These are phyloP conservation scores for Trematosphaeria pertusa DNA, from an alignment of 2,329 filamentous ascomycete species.

Conservation along the genomic window DNA sequence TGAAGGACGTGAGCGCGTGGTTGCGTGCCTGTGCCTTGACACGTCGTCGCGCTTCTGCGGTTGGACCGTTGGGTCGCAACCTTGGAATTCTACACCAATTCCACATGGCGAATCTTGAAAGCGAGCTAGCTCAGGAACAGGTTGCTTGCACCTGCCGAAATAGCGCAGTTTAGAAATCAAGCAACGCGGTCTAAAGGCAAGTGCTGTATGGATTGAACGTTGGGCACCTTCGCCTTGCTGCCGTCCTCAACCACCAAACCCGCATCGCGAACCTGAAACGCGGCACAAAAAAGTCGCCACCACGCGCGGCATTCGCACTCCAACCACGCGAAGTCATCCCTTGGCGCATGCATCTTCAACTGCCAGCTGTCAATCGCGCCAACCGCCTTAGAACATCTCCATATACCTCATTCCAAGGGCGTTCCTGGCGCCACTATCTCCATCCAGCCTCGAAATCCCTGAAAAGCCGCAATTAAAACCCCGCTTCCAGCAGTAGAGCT, in stretches of 20 bases:
- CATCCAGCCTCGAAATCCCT: conserved; percentile 7
- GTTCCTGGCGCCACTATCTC: conserved; percentile 7
- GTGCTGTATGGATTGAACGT: background rate
- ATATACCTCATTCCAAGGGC: background rate
- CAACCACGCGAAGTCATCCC: no score
- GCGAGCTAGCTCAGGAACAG: no score
- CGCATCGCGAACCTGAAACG: background rate
- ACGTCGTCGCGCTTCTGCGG: no score
- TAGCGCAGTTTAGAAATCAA: background rate
- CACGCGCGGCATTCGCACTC: conserved; percentile 1
- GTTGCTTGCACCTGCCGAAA: no score
- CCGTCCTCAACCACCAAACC: conserved; percentile 10
- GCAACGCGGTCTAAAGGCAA: background rate
- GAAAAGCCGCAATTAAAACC: conserved; percentile 1
- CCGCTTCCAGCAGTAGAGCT: conserved; percentile 1
- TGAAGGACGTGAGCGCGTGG: no score
- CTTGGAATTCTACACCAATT: no score
- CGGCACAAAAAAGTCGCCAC: background rate
- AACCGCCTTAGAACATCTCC: conserved; percentile 1
- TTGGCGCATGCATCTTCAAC: no score
- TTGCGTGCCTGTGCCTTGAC: no score
- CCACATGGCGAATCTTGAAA: no score
- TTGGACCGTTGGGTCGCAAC: no score
- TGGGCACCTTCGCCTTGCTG: background rate
- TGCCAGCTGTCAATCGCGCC: conserved; percentile 5